These are phyloP conservation scores for Gaeumannomyces sp. DNA, from an alignment of 2,329 filamentous ascomycete species.

Conservation along the genomic window DNA sequence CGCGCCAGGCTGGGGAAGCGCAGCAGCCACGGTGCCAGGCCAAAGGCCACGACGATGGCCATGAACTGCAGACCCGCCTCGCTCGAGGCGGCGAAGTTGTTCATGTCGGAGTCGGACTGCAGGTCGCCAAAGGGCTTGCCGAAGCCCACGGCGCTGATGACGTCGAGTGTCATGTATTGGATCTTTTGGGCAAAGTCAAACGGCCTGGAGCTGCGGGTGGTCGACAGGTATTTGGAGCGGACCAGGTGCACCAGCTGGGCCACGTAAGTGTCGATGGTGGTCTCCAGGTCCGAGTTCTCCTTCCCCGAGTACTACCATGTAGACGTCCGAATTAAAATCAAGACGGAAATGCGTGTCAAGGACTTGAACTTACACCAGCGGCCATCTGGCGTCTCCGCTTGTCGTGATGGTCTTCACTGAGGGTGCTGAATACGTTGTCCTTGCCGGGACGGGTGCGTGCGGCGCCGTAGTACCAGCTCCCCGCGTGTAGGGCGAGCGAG, in stretches of 20 bases:
- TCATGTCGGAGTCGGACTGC: conserved; percentile 32
- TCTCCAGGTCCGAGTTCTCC: conserved; percentile 44
- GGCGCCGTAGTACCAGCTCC: conserved; percentile 30
- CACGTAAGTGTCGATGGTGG: conserved; percentile 41
- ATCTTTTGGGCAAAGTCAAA: conserved; percentile 40
- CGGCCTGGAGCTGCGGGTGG: conserved; percentile 25
- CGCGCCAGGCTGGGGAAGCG: neutral
- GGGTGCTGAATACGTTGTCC: conserved; percentile 27
- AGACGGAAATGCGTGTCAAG: neutral
- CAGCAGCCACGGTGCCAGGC: neutral
- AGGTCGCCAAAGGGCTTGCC: conserved; percentile 39
- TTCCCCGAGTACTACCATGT: conserved; percentile 44
- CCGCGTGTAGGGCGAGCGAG: conserved; percentile 23
- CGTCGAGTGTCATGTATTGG: conserved; percentile 45
- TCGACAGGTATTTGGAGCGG: conserved; percentile 37
- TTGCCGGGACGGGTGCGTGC: conserved; percentile 24
- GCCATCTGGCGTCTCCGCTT: conserved; percentile 41
- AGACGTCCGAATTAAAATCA: conserved; percentile 7
- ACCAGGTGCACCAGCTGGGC: conserved; percentile 41
- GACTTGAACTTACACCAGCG: conserved; percentile 27
- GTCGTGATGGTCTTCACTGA: conserved; percentile 33
- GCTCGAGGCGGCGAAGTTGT: conserved; percentile 34
- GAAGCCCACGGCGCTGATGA: conserved; percentile 41
- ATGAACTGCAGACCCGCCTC: conserved; percentile 32
- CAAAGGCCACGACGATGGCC: conserved; percentile 11